phyloP scores from a whole-genome alignment of 306 rosid genomes.

The Vigna radiata region DNA sequence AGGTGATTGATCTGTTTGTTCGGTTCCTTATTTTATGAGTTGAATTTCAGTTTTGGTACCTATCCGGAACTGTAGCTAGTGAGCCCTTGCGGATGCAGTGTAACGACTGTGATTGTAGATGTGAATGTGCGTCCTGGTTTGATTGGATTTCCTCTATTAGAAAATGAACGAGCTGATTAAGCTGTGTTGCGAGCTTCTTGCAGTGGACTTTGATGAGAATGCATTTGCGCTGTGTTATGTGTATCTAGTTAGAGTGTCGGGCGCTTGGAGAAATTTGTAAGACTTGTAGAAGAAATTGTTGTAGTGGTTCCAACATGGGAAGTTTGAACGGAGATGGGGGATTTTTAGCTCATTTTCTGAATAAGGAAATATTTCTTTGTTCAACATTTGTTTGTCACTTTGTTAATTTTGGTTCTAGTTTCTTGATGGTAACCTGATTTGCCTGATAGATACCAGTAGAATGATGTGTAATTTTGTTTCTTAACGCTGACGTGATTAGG shows the following conservation, averaged over 20 bases:
- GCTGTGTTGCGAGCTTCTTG: constrained; percentile 37
- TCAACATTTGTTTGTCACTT: background rate
- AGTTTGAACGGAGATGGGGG: constrained; percentile 33
- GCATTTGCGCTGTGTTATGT: constrained; percentile 20
- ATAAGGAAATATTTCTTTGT: constrained; percentile 20
- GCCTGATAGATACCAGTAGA: background rate
- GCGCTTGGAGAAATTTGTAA: background rate
- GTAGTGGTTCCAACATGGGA: constrained; percentile 9
- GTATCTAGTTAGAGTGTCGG: constrained; percentile 16
- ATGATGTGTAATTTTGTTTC: background rate
- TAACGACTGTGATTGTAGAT: constrained; percentile 27
- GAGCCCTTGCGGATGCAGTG: constrained; percentile 38
- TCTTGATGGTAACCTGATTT: constrained; percentile 14
- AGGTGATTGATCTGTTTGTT: constrained; percentile 33
- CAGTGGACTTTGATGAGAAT: constrained; percentile 5
- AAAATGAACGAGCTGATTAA: constrained; percentile 27
- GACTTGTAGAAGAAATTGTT: constrained; percentile 18
- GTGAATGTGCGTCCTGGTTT: constrained; percentile 16
- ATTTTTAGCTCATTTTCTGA: constrained; percentile 27
- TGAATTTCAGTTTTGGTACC: constrained; percentile 19
- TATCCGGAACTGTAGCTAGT: constrained; percentile 19
- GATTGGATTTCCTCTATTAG: constrained; percentile 6
- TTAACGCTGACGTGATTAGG: background rate
- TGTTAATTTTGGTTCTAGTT: constrained; percentile 16
- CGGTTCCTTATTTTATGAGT: background rate